Evolutionary conservation across 2,329 filamentous ascomycete genomes (phyloP).

Genomic region (Pseudonectria foliicola): DNA sequence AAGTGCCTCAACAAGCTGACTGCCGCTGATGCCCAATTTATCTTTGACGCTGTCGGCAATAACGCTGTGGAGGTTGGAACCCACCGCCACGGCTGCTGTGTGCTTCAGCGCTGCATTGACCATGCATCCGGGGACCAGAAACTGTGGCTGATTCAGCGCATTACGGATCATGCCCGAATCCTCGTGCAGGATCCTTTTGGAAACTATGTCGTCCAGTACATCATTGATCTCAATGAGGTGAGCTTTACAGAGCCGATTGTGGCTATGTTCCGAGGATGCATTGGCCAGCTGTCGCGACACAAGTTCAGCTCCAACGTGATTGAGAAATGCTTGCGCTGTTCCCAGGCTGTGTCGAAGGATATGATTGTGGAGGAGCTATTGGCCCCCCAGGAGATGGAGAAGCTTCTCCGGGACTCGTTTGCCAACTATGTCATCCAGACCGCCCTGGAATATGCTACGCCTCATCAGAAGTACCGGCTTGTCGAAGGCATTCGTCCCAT

Average conservation of each 20-base stretch:
- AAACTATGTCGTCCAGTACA: slow-evolving; percentile 98
- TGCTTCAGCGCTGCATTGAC: slow-evolving; percentile 96
- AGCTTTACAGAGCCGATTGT: slow-evolving; percentile 86
- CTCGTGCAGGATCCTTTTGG: slow-evolving; percentile 96
- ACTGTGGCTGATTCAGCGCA: slow-evolving; percentile 74
- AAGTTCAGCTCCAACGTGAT: slow-evolving; percentile 99
- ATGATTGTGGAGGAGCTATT: slow-evolving; percentile 81
- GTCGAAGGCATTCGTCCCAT: slow-evolving; percentile 82
- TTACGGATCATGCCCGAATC: slow-evolving; percentile 79
- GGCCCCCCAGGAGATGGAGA: slow-evolving; percentile 68
- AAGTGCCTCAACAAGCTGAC: slow-evolving; percentile 96
- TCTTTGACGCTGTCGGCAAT: slow-evolving; percentile 86
- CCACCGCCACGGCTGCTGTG: slow-evolving; percentile 95
- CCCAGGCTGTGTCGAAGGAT: slow-evolving; percentile 65
- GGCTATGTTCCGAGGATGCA: slow-evolving; percentile 66
- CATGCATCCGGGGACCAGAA: slow-evolving; percentile 90
- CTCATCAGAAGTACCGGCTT: slow-evolving; percentile 63
- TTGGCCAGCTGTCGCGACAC: slow-evolving; percentile 73
- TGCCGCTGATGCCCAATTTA: slow-evolving; percentile 82
- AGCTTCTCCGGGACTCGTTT: slow-evolving; percentile 83
- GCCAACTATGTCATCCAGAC: slow-evolving; percentile 99
- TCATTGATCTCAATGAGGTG: slow-evolving; percentile 85
- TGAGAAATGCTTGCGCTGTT: slow-evolving; percentile 88
- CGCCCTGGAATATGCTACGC: slow-evolving; percentile 77
- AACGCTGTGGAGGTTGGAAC: slow-evolving; percentile 89